These are phyloP conservation scores for Metschnikowia amazonensis DNA, from an alignment of 805 yeast species.

Conservation along the genomic window DNA sequence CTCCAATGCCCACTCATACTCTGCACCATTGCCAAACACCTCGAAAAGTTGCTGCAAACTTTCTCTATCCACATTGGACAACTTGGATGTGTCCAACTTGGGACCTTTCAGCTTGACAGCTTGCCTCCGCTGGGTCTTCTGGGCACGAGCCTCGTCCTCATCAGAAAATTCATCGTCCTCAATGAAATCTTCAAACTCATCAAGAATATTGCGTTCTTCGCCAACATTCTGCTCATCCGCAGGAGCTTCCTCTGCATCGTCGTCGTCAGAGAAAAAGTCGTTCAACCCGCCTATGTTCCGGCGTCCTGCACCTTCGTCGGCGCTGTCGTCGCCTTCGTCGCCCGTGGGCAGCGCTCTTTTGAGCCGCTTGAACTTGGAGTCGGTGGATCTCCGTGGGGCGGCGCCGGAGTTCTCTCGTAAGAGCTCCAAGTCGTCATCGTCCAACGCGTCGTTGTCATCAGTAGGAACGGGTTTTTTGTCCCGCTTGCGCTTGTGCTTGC, in stretches of 20 bases:
- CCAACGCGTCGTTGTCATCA: conserved; percentile 61
- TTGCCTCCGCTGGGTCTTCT: conserved; percentile 31
- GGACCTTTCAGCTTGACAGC: conserved; percentile 34
- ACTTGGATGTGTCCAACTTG: conserved; percentile 53
- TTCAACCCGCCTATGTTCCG: conserved; percentile 41
- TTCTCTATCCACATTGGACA: conserved; percentile 75
- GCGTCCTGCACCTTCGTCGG: conserved; percentile 8
- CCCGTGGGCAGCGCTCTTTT: conserved; percentile 56
- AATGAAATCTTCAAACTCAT: conserved; percentile 94
- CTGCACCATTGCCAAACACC: conserved; percentile 95
- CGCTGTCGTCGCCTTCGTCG: conserved; percentile 30
- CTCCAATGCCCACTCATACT: conserved; percentile 96
- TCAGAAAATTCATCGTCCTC: conserved; percentile 96
- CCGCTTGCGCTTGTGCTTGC: conserved; percentile 29
- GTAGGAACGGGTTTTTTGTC: conserved; percentile 8
- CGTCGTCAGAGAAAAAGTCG: conserved; percentile 70
- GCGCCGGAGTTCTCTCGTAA: conserved; percentile 88
- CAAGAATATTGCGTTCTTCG: conserved; percentile 44
- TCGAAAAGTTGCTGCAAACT: conserved; percentile 90
- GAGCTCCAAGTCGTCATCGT: conserved; percentile 92
- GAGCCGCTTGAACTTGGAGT: conserved; percentile 68
- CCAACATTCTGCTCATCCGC: conserved; percentile 8
- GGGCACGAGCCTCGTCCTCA: conserved; percentile 51
- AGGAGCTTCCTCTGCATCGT: conserved; percentile 16
- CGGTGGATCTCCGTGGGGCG: conserved; percentile 30